Conservation (phyloP, 192 early-diverging fungal species). For the Phlyctochytrium bullatum region DNA sequence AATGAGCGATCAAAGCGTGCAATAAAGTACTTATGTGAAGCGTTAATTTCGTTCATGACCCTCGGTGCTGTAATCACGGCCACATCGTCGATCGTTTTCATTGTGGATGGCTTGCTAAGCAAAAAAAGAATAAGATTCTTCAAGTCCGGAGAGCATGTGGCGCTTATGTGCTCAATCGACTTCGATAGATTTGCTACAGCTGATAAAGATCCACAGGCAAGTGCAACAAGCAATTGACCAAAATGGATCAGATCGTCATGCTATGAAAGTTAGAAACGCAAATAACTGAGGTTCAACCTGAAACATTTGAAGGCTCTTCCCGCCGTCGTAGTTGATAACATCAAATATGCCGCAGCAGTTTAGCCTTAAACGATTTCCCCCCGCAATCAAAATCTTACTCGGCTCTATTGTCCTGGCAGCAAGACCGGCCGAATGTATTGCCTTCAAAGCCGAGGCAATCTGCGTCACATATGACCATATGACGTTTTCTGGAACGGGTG, state of each 20-base stretch:
- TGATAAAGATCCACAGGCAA: slow-evolving; percentile 71
- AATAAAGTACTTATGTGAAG: slow-evolving; percentile 59
- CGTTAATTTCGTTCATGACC: slow-evolving; percentile 75
- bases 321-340: slow-evolving; percentile 67
- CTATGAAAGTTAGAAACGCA: slow-evolving; percentile 29
- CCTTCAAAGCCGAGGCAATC: slow-evolving; percentile 71
- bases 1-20: background rate
- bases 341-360: slow-evolving; percentile 58
- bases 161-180: slow-evolving; percentile 74
- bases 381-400: slow-evolving; percentile 80
- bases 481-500: slow-evolving; percentile 58
- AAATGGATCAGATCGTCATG: slow-evolving; percentile 84
- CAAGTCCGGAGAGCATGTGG: slow-evolving; percentile 73
- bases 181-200: slow-evolving; percentile 70
- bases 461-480: slow-evolving; percentile 84
- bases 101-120: slow-evolving; percentile 68
- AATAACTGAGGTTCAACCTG: background rate
- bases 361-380: slow-evolving; percentile 71
- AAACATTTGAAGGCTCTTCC: slow-evolving; percentile 44
- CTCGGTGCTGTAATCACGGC: slow-evolving; percentile 73
- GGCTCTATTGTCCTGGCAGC: slow-evolving; percentile 76
- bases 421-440: slow-evolving; percentile 79
- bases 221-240: slow-evolving; percentile 73
- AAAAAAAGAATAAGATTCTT: slow-evolving; percentile 81
- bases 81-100: slow-evolving; percentile 77